These are phyloP conservation scores for Afroboletus lepidellus DNA, from an alignment of 1,284 basidiomycete species.

Conservation along the genomic window DNA sequence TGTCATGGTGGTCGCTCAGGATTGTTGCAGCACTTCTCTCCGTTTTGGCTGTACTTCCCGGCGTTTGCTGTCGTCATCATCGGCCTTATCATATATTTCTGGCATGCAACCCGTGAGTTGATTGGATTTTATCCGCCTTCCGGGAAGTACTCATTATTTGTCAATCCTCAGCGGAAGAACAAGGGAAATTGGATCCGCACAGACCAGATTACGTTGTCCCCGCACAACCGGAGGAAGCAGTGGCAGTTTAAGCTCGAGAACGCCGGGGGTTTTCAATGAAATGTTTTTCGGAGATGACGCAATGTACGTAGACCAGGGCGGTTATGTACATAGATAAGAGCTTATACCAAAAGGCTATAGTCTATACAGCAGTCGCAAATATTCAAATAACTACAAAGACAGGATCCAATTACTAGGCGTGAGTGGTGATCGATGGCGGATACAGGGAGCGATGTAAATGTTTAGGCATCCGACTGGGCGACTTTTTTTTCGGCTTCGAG, in stretches of 20 bases:
- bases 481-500: conserved; percentile 42
- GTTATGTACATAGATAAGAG: background rate
- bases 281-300: background rate
- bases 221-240: conserved; percentile 22
- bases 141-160: conserved; percentile 6
- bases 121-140: conserved; percentile 1
- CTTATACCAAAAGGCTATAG: background rate
- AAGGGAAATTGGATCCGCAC: conserved; percentile 63
- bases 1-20: conserved; percentile 9
- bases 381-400: conserved; percentile 19
- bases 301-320: background rate
- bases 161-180: conserved; percentile 61
- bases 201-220: conserved; percentile 59
- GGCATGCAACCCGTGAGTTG: conserved; percentile 72
- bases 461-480: conserved; percentile 28
- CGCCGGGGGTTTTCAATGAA: background rate
- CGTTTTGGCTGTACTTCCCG: conserved; percentile 83
- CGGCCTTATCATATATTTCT: conserved; percentile 82
- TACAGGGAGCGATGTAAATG: conserved; percentile 8
- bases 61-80: conserved; percentile 65
- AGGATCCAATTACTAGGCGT: conserved; percentile 34
- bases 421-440: conserved; percentile 26
- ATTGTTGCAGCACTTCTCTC: conserved; percentile 60
- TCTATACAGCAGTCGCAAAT: background rate
- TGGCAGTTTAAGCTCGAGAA: conserved; percentile 15